Conservation (phyloP, 2,329 filamentous ascomycete genomes). For the Periglandula ipomoeae region DNA sequence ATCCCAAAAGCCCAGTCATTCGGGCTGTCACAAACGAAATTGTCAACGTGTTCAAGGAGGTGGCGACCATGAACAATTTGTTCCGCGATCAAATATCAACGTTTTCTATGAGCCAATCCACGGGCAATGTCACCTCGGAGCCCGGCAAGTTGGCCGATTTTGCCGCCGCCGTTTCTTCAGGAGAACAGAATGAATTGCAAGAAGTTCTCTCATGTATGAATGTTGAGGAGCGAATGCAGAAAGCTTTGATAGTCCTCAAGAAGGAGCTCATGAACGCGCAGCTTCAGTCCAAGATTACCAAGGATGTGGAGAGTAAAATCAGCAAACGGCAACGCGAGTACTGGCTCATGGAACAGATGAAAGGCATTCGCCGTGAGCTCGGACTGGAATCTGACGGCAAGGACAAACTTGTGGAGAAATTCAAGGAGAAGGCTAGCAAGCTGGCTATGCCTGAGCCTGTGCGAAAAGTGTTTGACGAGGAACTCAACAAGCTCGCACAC, state of each 20-base stretch:
- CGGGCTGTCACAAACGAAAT: constrained; percentile 94
- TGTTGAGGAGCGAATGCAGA: constrained; percentile 85
- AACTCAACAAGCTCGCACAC: constrained; percentile 93
- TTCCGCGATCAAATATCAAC: constrained; percentile 97
- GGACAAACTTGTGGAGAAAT: constrained; percentile 94
- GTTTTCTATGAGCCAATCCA: constrained; percentile 90
- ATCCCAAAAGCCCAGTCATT: constrained; percentile 82
- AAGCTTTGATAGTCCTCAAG: constrained; percentile 85
- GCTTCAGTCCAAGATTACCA: constrained; percentile 91
- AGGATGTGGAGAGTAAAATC: constrained; percentile 96
- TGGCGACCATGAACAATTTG: constrained; percentile 84
- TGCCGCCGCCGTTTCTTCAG: constrained; percentile 90
- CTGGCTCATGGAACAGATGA: constrained; percentile 99
- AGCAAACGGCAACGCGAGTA: constrained; percentile 96
- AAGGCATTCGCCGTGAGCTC: constrained; percentile 89
- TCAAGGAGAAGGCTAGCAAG: constrained; percentile 89
- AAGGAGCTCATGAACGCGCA: constrained; percentile 98
- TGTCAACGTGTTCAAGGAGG: constrained; percentile 97
- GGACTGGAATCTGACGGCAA: constrained; percentile 97
- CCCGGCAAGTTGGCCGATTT: constrained; percentile 95
- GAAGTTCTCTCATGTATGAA: constrained; percentile 83
- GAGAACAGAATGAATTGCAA: constrained; percentile 85
- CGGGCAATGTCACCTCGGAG: constrained; percentile 90
- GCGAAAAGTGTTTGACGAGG: constrained; percentile 95
- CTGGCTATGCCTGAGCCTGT: constrained; percentile 95